Evolutionary conservation across 140 eudicot species (phyloP), one percentile per base, ranked within the genome.

Genomic region (Cichorium intybus): DNA sequence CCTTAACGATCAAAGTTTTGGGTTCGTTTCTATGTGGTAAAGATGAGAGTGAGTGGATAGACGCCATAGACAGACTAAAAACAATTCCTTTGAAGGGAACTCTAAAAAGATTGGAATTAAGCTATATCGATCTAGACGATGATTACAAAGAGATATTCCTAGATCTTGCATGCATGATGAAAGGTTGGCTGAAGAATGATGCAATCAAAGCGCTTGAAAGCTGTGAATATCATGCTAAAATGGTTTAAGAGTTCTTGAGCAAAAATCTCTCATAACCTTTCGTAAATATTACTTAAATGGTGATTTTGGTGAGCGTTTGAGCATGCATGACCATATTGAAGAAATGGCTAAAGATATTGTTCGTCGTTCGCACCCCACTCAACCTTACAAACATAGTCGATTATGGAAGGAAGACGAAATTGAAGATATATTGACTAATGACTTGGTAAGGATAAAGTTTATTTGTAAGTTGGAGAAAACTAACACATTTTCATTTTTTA

Each of bases 111-210:
- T 54, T 78, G 24, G 55, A 53, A 31, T 29, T 77, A 56, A 77
- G 70, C 15, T 77, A 24, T 41, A 37, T 16, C 1, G 18, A 35
- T 22, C 50, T 77, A 10, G 63, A 59, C 0, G 17, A 52, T 0
- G 51, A 27, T 7, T 10, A 66, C 21, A 60, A 78, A 12, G 64
- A 67, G 6, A 51, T 78, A 5, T 78, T 78, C 48, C 73, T 77
- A 27, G 57, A 77, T 39, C 34, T 70, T 22, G 75, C 75, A 1
- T 68, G 75, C 50, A 12, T 75, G 7, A 2, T 77, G 7, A 57
- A 24, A 17, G 73, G 77, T 4, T 16, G n/a, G 46, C 0, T 2
- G 0, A 34, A 74, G 50, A 69, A 66, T 6, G 26, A 2, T 1
- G 69, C 56, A 64, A 39, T 31, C 7, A 17, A 0, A 50, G 54